Conservation (phyloP, 2,329 filamentous ascomycete genomes). For the Thermoascus crustaceus region DNA sequence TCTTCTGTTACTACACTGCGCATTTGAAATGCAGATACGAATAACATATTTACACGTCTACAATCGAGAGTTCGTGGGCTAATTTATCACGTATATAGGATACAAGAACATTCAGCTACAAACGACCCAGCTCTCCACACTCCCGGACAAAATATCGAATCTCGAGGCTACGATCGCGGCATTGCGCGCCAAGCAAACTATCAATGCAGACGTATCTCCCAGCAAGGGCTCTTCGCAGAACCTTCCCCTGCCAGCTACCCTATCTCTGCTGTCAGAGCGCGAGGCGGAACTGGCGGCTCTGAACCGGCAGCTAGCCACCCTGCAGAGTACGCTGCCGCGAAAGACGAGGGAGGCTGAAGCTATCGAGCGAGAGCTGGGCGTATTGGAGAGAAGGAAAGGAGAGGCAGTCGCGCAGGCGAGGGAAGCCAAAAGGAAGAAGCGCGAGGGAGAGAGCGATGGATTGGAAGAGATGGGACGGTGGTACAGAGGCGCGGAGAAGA, state of each 20-base stretch:
- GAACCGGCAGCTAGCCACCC: slow-evolving; percentile 33
- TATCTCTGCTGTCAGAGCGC: slow-evolving; percentile 32
- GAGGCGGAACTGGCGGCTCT: slow-evolving; percentile 34
- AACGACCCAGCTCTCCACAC: slow-evolving; percentile 41
- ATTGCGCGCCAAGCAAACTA: slow-evolving; percentile 48
- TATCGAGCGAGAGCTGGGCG: slow-evolving; percentile 35
- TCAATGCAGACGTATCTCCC: slow-evolving; percentile 54
- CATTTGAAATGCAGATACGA: background rate
- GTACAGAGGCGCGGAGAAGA: slow-evolving; percentile 36
- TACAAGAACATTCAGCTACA: slow-evolving; percentile 49
- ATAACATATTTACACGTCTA: background rate
- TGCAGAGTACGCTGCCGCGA: slow-evolving; percentile 37
- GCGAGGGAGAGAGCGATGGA: slow-evolving; percentile 39
- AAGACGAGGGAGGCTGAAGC: slow-evolving; percentile 38
- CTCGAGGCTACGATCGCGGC: slow-evolving; percentile 43
- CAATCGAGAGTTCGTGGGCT: background rate
- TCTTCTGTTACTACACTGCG: background rate
- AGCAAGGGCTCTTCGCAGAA: slow-evolving; percentile 34
- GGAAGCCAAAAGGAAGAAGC: slow-evolving; percentile 35
- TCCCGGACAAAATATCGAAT: slow-evolving; percentile 46
- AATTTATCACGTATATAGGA: slow-evolving; percentile 24
- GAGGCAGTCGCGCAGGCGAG: slow-evolving; percentile 40
- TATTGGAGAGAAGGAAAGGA: slow-evolving; percentile 37
- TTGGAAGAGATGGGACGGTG: slow-evolving; percentile 40
- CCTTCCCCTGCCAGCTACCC: slow-evolving; percentile 33